These are phyloP conservation scores for Amoebophrya sp. DNA, from an alignment of 169 alveolate species.

Conservation along the genomic window DNA sequence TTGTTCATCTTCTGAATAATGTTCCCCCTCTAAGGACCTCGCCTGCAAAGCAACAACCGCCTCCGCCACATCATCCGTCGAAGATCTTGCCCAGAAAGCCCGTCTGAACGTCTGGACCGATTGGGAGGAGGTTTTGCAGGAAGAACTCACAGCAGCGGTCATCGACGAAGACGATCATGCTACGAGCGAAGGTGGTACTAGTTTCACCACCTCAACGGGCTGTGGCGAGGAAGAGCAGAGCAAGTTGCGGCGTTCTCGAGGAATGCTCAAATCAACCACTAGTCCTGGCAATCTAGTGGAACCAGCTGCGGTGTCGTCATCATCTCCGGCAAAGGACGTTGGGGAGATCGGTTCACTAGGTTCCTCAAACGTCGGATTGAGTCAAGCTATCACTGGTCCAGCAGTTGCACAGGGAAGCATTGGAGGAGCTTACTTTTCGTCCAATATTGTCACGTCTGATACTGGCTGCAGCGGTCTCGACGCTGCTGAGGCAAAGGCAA, in stretches of 20 bases:
- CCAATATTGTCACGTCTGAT: too few relatives aligned
- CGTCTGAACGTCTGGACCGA: conserved; percentile 7
- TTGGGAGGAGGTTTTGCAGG: not conserved
- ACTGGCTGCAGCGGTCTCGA: too few relatives aligned
- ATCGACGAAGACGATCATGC: not conserved
- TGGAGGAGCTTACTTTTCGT: too few relatives aligned
- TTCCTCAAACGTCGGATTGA: too few relatives aligned
- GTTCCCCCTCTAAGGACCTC: too few relatives aligned
- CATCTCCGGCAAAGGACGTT: not conserved
- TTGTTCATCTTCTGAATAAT: too few relatives aligned
- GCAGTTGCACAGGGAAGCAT: too few relatives aligned
- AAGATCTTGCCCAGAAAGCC: not conserved
- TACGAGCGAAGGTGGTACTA: not conserved
- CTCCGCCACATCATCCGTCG: too few relatives aligned
- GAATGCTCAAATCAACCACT: not conserved
- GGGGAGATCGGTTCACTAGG: too few relatives aligned
- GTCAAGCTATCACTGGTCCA: too few relatives aligned
- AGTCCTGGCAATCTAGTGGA: not conserved
- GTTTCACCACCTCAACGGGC: not conserved
- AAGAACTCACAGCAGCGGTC: not conserved
- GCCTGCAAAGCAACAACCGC: too few relatives aligned
- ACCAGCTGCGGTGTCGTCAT: not conserved
- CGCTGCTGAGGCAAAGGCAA: too few relatives aligned
- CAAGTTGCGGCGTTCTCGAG: not conserved
- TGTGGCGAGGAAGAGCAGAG: not conserved